Base-by-base conservation (phyloP, 352 stramenopile genomes). In the Phytophthora ohioensis region DNA sequence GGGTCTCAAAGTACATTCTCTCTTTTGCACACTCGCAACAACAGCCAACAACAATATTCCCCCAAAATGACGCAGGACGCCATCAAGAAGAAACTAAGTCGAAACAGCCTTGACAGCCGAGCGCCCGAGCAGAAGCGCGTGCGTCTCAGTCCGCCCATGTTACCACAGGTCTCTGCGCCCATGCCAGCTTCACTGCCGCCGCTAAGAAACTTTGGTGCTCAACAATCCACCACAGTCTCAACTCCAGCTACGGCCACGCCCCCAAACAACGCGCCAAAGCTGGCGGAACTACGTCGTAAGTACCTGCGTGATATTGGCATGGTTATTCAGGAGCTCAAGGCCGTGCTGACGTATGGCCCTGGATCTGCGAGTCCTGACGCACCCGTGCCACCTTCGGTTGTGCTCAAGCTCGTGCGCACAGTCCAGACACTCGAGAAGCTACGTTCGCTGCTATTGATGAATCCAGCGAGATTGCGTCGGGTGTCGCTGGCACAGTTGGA, bases 401-500 rank as follows among this genome's bases (percentile, higher is more conserved):
- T 72, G 42, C 76, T 72, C 27, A 79, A 77, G 61, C 69, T 83
- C 32, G 69, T 79, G 65, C 73, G 60, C 53, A 80, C 67, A 1
- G 66, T 79, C 2, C 69, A 83, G 73, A 79, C 76, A 9, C 65
- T 83, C 7, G 71, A 79, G 54, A 80, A 73, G 58, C 64, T 83
- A 30, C 63, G 58, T 2, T 34, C 41, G 17, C 58, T 83, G 51
- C 63, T 83, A 35, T 31, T 73, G 30, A 71, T 75, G 72, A 58
- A 73, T 32, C 71, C 76, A 10, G 31, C 34, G 27, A 49, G 73
- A 27, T 41, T 81, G 31, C 69, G 65, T 5, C 62, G 64, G 1
- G 69, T 76, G 41, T 75, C 72, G 15, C n/a, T 75, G 8, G 36
- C 69, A 6, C 69, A 75, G 21, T 46, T 83, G 47, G 42, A 69